Base-by-base conservation (phyloP, 1,284 basidiomycete genomes). In the Ustilago xerochloae region DNA sequence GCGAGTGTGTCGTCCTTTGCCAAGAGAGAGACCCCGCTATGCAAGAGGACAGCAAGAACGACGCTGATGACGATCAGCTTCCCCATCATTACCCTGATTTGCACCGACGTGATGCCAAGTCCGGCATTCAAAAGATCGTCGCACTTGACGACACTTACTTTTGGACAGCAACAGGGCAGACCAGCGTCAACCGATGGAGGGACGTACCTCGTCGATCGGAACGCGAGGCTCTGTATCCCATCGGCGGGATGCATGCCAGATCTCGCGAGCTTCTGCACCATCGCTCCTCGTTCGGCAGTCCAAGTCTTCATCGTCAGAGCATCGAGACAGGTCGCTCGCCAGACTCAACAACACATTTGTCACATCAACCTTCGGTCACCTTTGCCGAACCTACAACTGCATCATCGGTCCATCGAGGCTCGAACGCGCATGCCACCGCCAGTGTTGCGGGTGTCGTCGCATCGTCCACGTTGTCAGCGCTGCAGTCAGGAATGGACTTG, bases 121-220 rank as follows among this genome's bases (percentile, higher is more conserved):
- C 43, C 5, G 94, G 94, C 8, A 90, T 99, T 79, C 70, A 92
- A 91, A 91, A 90, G 82, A 91, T 98, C 65, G 88, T 91, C 13
- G 90, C 90, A 0, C 89, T 93, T 86, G 93, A 96, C 80, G 92
- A 97, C 81, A 88, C 90, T 51, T 88, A 91, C 46, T 88, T 99
- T 3, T 99, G 95, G 95, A 93, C 95, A 0, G 93, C 95, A 0
- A 91, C 91, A 1, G 91, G 92, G 2, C 90, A 88, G 56, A 92
- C 93, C 7, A 91, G 88, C 67, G 88, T 97, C 71, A 90, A 88
- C 77, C 88, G 94, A 28, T 99, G 96, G 96, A 87, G 87, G 26
- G 88, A 89, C 60, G 86, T 88, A 2, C 86, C 82, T 10, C 60
- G 75, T n/a, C 59, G 70, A 6, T 60, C 64, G 3, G 58, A 78